Base-by-base conservation (phyloP, 441 rosid genomes). In the Isatis lusitanica region DNA sequence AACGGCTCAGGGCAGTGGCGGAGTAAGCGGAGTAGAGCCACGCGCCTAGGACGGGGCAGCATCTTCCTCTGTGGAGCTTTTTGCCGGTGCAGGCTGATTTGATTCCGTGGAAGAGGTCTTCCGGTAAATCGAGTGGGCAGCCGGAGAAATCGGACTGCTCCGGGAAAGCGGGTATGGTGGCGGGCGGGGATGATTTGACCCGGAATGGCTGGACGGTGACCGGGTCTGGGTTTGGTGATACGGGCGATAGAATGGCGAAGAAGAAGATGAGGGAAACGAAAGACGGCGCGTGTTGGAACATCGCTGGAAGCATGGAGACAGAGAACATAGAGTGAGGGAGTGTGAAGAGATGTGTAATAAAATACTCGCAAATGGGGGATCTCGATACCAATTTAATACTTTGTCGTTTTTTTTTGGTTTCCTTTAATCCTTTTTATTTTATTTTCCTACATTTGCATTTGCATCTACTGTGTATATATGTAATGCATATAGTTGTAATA, bases 11-110 rank as follows among this genome's bases (percentile, higher is more conserved):
- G 5, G 97, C 96, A 0, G 94, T 87, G 79, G 92, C 48, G 5
- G 98, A 87, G 86, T 94, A 94, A 28, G 97, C 94, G 4, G 92
- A 61, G 82, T 87, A 94, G 5, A 91, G 88, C 96, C 96, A 91
- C 17, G 97, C 86, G 17, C 93, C 97, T 9, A 94, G 84, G 13
- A 90, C 92, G 6, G 98, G 97, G 70, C 98, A 94, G 82, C 98
- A 94, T 16, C 88, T 79, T 78, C 82, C 80, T 11, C 78, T 85
- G 62, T 57, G 86, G 50, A 86, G 89, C 70, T 83, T 70, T 15
- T 65, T 72, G 0, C 74, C 69, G 55, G 63, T 63, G 68, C 97
- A 94, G 0, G 94, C 92, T 35, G 85, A 69, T 47, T 81, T 82
- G 21, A 94, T 70, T 28, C 85, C 76, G 74, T 61, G 86, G 80